Conservation (phyloP, 2,329 filamentous ascomycete genomes). For the Hymenoscyphus scutula region DNA sequence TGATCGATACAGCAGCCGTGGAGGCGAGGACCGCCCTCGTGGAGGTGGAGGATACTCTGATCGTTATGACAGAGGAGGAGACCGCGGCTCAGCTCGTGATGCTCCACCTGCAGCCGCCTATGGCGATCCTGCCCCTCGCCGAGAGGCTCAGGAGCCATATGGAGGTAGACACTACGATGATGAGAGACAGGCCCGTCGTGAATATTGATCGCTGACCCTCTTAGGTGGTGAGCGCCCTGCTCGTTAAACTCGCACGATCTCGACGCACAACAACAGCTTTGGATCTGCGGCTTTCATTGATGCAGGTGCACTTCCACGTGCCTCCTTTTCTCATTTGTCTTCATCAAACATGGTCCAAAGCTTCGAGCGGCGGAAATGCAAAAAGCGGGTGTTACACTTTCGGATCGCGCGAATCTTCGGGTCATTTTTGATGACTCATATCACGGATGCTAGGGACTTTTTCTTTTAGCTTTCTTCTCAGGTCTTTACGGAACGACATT, state of each 20-base stretch:
- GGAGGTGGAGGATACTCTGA: conserved; percentile 46
- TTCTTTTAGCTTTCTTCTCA: conserved; percentile 34
- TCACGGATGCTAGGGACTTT: conserved; percentile 35
- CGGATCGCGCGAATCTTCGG: conserved; percentile 33
- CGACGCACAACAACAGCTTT: conserved; percentile 35
- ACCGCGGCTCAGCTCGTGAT: conserved; percentile 45
- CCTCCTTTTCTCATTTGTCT: conserved; percentile 35
- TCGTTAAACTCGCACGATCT: conserved; percentile 39
- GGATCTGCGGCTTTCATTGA: conserved; percentile 39
- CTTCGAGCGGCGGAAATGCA: conserved; percentile 37
- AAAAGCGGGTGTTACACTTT: conserved; percentile 34
- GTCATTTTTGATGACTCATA: conserved; percentile 32
- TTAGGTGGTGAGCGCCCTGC: conserved; percentile 39
- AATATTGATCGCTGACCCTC: conserved; percentile 38
- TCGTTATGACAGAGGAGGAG: conserved; percentile 46
- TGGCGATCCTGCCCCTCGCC: conserved; percentile 43
- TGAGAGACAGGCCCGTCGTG: conserved; percentile 36
- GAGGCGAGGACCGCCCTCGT: conserved; percentile 45
- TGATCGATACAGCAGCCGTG: conserved; percentile 25
- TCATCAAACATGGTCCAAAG: conserved; percentile 37
- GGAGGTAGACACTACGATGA: conserved; percentile 41
- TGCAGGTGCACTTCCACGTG: conserved; percentile 37
- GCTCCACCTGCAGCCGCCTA: conserved; percentile 41
- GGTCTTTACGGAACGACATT: conserved; percentile 36
- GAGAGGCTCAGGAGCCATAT: conserved; percentile 44